Evolutionary conservation across 768 basidiomycete genomes (phyloP).

Genomic region (Coprinopsis strossmayeri): DNA sequence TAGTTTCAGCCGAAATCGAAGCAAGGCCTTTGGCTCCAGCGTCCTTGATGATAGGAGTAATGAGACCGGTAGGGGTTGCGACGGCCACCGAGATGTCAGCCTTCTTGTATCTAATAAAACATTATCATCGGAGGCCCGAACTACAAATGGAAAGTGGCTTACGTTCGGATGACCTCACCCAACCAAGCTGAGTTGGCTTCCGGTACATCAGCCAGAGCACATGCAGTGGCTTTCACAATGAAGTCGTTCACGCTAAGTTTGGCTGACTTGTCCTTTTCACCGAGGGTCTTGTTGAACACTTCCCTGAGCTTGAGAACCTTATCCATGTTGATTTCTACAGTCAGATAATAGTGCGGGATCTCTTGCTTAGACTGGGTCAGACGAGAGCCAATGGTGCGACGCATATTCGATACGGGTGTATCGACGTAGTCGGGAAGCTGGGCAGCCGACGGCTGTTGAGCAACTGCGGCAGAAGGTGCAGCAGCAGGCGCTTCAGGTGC

Average conservation of each 20-base stretch:
- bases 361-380: slow-evolving; percentile 91
- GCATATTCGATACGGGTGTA: slow-evolving; percentile 89
- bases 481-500: slow-evolving; percentile 37
- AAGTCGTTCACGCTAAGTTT: slow-evolving; percentile 99
- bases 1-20: slow-evolving; percentile 87
- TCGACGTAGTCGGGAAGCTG: slow-evolving; percentile 72
- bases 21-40: slow-evolving; percentile 90
- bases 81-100: slow-evolving; percentile 97
- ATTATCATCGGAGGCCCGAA: slow-evolving; percentile 1
- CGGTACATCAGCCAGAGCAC: slow-evolving; percentile 90
- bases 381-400: slow-evolving; percentile 85
- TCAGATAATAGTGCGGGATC: slow-evolving; percentile 96
- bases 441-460: too few species aligned
- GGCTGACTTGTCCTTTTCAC: slow-evolving; percentile 81
- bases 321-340: slow-evolving; percentile 94
- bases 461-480: slow-evolving; percentile 34
- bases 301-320: slow-evolving; percentile 89
- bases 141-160: slow-evolving; percentile 24
- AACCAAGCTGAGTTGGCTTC: slow-evolving; percentile 98
- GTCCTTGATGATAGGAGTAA: slow-evolving; percentile 96
- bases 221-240: slow-evolving; percentile 88
- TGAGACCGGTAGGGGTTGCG: slow-evolving; percentile 90
- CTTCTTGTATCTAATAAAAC: slow-evolving; percentile 74
- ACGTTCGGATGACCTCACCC: slow-evolving; percentile 94
- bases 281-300: slow-evolving; percentile 88